Conservation (phyloP, 2,329 filamentous ascomycete genomes). For the Alternaria sp. region DNA sequence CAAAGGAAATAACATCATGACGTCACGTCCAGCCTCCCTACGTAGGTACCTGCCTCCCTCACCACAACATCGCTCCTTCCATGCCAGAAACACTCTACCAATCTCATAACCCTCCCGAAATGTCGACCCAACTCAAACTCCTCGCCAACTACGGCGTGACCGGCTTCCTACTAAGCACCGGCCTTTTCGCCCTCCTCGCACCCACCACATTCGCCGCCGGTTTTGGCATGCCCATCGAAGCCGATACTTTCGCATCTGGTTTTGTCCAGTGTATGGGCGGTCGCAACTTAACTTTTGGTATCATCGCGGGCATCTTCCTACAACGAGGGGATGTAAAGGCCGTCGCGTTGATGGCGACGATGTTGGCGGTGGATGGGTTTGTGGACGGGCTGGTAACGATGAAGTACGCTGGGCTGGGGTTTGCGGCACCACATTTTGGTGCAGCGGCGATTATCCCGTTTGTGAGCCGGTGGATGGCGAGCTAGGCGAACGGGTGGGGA, state of each 20-base stretch:
- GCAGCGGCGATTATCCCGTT: constrained; percentile 19
- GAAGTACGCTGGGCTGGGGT: constrained; percentile 12
- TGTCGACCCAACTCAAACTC: constrained; percentile 13
- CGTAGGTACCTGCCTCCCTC: not conserved
- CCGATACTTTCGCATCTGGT: constrained; percentile 19
- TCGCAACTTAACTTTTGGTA: constrained; percentile 21
- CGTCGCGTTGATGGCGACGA: constrained; percentile 16
- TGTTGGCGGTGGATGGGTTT: constrained; percentile 18
- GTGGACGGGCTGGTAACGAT: constrained; percentile 19
- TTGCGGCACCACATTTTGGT: constrained; percentile 18
- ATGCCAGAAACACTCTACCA: not conserved
- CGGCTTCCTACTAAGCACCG: constrained; percentile 18
- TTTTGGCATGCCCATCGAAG: constrained; percentile 19
- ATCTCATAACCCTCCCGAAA: not conserved
- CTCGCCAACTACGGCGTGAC: constrained; percentile 18
- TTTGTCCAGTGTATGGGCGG: constrained; percentile 27
- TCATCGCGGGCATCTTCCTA: constrained; percentile 16
- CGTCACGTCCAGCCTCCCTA: not conserved
- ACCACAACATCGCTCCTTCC: not conserved
- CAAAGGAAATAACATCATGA: not conserved
- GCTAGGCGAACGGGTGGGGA: not conserved
- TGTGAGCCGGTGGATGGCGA: constrained; percentile 19
- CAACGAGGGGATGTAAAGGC: constrained; percentile 7
- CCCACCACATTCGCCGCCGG: constrained; percentile 19
- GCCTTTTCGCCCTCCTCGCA: constrained; percentile 10